Evolutionary conservation across 1,139 yeast species (phyloP), one percentile per base, ranked within the genome.

Genomic region (Yarrowia galli): DNA sequence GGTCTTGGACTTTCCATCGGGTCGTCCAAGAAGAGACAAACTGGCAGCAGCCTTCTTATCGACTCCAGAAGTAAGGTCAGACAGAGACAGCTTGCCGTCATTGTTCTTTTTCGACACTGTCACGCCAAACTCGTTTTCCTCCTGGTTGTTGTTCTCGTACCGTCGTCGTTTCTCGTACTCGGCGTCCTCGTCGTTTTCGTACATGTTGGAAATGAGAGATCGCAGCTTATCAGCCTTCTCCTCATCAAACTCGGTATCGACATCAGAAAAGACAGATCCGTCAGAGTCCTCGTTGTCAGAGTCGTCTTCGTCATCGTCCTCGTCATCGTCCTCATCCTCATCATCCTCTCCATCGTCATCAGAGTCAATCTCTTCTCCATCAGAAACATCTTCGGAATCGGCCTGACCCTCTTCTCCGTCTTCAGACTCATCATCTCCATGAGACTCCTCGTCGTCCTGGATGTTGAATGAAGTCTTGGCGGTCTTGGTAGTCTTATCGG

Each of bases 1-100:
- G 71, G 20, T 20, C 15, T 43, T 71, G 63, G 67, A 67, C 61
- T 54, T 54, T 70, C 66, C 46, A 42, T 79, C 53, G 36, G 53
- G 36, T 23, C 28, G 81, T 67, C 54, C 68, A 20, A 25, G 64
- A 12, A 68, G 63, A 43, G 70, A 40, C 71, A 74, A 69, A 65
- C 84, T 84, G 65, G 82, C 75, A 69, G 78, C 71, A 16, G 84
- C 76, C 16, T 79, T 77, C 42, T 81, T 74, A 49, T 83, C 84
- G 10, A 87, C 85, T 7, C 86, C 87, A 25, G 86, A 83, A 79
- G 92, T 83, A 90, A 93, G 87, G 73, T 92, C 98, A 6, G 85
- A 84, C 35, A 93, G 75, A 6, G 92, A 84, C 63, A 93, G 81
- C 70, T 85, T 87, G 67, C 81, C 79, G 42, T 56, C 63, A 2